Conservation (phyloP, 1,284 basidiomycete genomes). For the Trametes versicolor region DNA sequence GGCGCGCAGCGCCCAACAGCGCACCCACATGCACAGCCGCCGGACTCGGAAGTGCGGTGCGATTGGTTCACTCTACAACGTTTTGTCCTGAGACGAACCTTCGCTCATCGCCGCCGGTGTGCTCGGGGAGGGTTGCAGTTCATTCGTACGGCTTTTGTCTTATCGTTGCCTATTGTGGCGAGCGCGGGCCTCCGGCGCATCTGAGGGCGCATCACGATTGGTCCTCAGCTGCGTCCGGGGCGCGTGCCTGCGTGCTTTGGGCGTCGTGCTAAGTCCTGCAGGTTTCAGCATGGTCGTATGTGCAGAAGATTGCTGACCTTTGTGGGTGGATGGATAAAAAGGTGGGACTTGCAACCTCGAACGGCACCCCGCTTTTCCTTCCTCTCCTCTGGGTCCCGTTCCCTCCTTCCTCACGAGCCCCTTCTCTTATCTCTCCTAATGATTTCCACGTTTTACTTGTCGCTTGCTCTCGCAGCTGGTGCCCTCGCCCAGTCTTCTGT, state of each 20-base stretch:
- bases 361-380: conserved; percentile 20
- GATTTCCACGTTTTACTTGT: conserved; percentile 29
- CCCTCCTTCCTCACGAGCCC: conserved; percentile 12
- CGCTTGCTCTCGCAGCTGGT: conserved; percentile 31
- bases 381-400: conserved; percentile 5
- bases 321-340: conserved; percentile 22
- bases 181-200: conserved; percentile 10
- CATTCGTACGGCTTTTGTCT: conserved; percentile 3
- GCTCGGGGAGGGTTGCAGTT: conserved; percentile 18
- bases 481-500: conserved; percentile 28
- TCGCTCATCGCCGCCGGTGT: conserved; percentile 26
- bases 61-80: conserved; percentile 14
- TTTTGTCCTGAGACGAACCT: conserved; percentile 8
- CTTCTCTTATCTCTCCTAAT: conserved; percentile 22
- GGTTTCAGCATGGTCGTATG: conserved; percentile 7
- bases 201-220: conserved; percentile 20
- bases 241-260: conserved; percentile 6
- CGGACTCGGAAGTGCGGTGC: neutral
- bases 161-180: conserved; percentile 4
- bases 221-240: conserved; percentile 6
- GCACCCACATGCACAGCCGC: conserved; percentile 24
- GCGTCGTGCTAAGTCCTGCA: neutral
- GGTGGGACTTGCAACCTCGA: neutral
- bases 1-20: conserved; percentile 15
- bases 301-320: neutral